Evolutionary conservation across 192 early-diverging fungal species (phyloP), one percentile per base, ranked within the genome.

Genomic region (Coemansia sp.): DNA sequence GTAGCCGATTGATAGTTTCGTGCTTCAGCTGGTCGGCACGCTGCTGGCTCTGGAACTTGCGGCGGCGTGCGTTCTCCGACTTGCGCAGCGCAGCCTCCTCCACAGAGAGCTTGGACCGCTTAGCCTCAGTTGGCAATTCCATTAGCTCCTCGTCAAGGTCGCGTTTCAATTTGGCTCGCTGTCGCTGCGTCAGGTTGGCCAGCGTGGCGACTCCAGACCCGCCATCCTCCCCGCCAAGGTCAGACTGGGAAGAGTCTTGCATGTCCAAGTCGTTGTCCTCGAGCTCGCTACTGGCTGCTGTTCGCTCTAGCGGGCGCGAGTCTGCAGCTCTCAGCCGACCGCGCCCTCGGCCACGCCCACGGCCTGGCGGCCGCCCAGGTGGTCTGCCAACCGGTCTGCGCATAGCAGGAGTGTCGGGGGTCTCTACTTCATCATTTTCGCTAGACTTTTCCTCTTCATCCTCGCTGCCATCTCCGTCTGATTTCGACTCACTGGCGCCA

Each of bases 21-120:
- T 78, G 80, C 73, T 88, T 81, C n/a, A 73, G 58, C 69, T 90
- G 88, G 73, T 92, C 91, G 13, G 89, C 89, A 33, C 88, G 81
- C 69, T 92, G 90, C 46, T 87, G 82, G 45, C 87, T 91, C 59
- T 91, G 91, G 67, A 91, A 90, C 72, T 91, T 92, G 64, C 91
- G 85, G 14, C 88, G 82, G 42, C 91, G 85, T 2, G 90, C 88
- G 37, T 88, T 85, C 73, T 92, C 91, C 2, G 89, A 90, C 64
- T 85, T 86, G 72, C 84, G 83, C 33, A 92, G 64, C 0, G 88
- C 88, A 11, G 86, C 70, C 57, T 92, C 91, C 57, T 92, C 91
- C 20, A 86, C 87, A 0, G 91, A 89, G 31, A 88, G 70, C 59
- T 83, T 82, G 62, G 85, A 89, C 63, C 84, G 80, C 55, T 86